Conservation (phyloP, 2,329 filamentous ascomycete species). For the Colletotrichum sp. region DNA sequence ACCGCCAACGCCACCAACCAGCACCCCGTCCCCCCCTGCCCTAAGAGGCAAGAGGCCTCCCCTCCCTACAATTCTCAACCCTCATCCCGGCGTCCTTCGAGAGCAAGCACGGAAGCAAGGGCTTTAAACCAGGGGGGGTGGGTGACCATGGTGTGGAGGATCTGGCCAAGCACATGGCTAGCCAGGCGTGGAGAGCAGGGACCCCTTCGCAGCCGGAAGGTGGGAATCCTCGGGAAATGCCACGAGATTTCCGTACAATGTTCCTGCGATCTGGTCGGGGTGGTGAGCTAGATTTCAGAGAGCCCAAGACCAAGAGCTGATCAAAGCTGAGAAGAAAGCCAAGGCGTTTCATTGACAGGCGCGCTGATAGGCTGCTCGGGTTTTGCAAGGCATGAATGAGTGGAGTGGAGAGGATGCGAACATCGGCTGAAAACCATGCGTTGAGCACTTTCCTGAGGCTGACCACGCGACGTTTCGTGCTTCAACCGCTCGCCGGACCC, state of each 20-base stretch:
- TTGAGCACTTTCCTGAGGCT: not conserved
- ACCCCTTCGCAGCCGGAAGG: not conserved
- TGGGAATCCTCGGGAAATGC: not conserved
- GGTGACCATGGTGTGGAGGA: not conserved
- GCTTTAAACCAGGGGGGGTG: not conserved
- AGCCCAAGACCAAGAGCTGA: not conserved
- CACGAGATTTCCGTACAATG: not conserved
- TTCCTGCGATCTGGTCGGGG: not conserved
- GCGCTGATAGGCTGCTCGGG: not conserved
- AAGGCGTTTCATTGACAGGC: not conserved
- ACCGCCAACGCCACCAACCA: not conserved
- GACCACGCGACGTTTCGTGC: constrained; percentile 13
- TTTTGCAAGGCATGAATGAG: not conserved
- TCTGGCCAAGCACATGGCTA: not conserved
- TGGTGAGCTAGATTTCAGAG: not conserved
- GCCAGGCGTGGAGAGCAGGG: not conserved
- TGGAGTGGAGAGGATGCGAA: not conserved
- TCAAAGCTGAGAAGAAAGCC: not conserved
- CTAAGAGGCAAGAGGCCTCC: not conserved
- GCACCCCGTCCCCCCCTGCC: not conserved
- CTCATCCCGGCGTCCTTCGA: not conserved
- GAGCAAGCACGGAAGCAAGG: not conserved
- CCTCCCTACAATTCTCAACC: not conserved
- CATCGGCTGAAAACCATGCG: not conserved
- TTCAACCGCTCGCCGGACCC: not conserved